Evolutionary conservation across 257 asterid species (phyloP).

Genomic region (Echium plantagineum): DNA sequence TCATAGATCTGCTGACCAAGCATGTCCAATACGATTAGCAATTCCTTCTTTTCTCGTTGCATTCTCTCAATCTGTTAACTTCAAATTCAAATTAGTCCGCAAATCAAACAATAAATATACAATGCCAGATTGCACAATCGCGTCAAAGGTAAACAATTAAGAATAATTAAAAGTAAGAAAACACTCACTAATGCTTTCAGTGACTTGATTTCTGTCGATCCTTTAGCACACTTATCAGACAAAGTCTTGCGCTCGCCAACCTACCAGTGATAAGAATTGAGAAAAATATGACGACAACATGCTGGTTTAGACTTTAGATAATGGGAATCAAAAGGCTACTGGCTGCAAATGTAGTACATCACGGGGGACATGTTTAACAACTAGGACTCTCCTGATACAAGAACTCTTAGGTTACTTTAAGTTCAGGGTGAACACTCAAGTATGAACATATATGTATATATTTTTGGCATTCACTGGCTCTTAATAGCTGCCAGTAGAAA

Average conservation of each 20-base stretch:
- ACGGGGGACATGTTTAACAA: background rate
- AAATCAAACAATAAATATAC: background rate
- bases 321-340: background rate
- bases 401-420: no score
- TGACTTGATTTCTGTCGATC: slow-evolving; percentile 54
- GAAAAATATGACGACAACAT: slow-evolving; percentile 3
- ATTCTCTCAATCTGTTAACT: slow-evolving; percentile 60
- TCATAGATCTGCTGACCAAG: slow-evolving; percentile 72
- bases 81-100: slow-evolving; percentile 15
- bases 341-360: background rate
- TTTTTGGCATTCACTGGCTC: no score
- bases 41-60: slow-evolving; percentile 79
- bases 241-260: slow-evolving; percentile 51
- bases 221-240: slow-evolving; percentile 42
- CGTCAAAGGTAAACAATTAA: background rate
- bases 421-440: background rate
- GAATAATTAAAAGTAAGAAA: slow-evolving; percentile 5
- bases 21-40: slow-evolving; percentile 74
- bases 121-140: background rate
- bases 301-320: slow-evolving; percentile 4
- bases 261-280: slow-evolving; percentile 35
- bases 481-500: no score
- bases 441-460: no score
- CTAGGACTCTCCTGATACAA: background rate
- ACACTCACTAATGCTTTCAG: slow-evolving; percentile 56